Conservation (phyloP, 768 basidiomycete genomes). For the Lanmaoa rubissima region DNA sequence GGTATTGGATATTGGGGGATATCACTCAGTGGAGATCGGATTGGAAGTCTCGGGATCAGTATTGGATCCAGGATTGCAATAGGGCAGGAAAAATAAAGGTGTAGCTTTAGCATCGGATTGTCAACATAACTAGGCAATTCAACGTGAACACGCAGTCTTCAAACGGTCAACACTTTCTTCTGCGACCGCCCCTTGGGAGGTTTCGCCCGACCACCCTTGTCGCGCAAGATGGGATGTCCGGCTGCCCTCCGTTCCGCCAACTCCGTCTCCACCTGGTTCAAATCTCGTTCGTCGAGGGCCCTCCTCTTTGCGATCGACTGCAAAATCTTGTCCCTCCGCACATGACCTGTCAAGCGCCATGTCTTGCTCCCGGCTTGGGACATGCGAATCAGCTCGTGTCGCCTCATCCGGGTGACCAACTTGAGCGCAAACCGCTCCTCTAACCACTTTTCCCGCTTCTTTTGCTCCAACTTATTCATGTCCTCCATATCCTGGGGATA, state of each 20-base stretch:
- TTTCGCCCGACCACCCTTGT: conserved; percentile 14
- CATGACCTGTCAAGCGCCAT: conserved; percentile 41
- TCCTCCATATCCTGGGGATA: conserved; percentile 82
- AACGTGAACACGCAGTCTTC: neutral
- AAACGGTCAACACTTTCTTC: conserved; percentile 12
- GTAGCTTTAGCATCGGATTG: conserved; percentile 23
- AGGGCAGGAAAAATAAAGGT: neutral
- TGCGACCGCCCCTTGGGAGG: neutral
- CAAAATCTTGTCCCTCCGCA: conserved; percentile 50
- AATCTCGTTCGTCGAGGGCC: conserved; percentile 39
- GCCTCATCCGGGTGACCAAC: conserved; percentile 37
- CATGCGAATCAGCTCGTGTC: conserved; percentile 34
- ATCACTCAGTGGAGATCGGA: neutral
- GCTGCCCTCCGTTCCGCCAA: conserved; percentile 26
- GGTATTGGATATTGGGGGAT: neutral
- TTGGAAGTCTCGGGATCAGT: neutral
- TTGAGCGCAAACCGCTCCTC: conserved; percentile 54
- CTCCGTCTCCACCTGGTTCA: conserved; percentile 37
- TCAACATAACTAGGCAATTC: conserved; percentile 2
- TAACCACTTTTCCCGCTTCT: conserved; percentile 57
- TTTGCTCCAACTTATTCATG: conserved; percentile 57
- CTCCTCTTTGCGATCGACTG: conserved; percentile 48
- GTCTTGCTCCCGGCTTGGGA: conserved; percentile 36
- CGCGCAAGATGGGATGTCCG: conserved; percentile 23
- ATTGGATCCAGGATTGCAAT: neutral